These are phyloP conservation scores for Chlamydomonas schloesseri DNA, from an alignment of 139 green algal genomes.

Conservation along the genomic window DNA sequence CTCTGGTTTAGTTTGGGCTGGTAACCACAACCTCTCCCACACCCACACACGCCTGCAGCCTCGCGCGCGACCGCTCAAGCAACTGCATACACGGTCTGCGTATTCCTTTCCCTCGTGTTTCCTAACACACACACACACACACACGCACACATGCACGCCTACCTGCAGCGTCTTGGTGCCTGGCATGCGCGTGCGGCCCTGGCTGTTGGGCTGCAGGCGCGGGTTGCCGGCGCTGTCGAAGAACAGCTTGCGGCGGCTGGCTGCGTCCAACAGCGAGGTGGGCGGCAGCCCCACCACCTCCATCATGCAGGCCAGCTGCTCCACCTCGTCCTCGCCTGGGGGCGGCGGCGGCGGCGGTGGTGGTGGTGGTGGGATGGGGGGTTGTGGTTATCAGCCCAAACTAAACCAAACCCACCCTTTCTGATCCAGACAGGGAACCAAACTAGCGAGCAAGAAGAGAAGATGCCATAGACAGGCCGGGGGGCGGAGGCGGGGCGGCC, in stretches of 20 bases:
- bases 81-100: too few species aligned
- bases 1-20: too few species aligned
- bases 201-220: conserved; percentile 70
- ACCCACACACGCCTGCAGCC: too few species aligned
- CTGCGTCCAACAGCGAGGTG: conserved; percentile 64
- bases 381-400: too few species aligned
- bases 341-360: neutral
- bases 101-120: too few species aligned
- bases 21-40: too few species aligned
- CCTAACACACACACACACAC: too few species aligned
- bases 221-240: conserved; percentile 71
- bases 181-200: conserved; percentile 59
- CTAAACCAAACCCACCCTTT: too few species aligned
- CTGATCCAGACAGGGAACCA: neutral
- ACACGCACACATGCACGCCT: neutral
- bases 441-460: too few species aligned
- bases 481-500: too few species aligned
- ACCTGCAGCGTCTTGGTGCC: conserved; percentile 45
- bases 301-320: conserved; percentile 88
- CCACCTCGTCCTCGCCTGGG: conserved; percentile 82
- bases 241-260: conserved; percentile 82
- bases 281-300: conserved; percentile 81
- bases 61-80: too few species aligned
- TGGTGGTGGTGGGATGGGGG: neutral
- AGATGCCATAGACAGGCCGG: too few species aligned